Base-by-base conservation (phyloP, 495 filamentous ascomycete species). In the Podospora didyma region DNA sequence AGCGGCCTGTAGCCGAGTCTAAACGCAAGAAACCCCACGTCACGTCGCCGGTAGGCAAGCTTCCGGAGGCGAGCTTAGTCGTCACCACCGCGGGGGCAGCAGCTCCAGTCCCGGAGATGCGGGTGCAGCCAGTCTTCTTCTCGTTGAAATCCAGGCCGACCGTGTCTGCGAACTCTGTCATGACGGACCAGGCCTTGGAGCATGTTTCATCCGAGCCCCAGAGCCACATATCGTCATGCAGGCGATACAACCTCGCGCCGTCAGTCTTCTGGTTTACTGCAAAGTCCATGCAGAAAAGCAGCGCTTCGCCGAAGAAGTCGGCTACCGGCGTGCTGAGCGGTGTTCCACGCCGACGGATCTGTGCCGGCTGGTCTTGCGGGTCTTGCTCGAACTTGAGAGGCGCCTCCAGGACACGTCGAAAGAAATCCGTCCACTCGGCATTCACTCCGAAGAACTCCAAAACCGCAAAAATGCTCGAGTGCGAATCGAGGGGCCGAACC, bases 151-250 rank as follows among this genome's bases (percentile, higher is more conserved):
- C 63, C 22, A 88, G 68, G 0, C 86, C 84, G 68, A 84, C 78
- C 3, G 78, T 66, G 10, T 73, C 64, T 31, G 78, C 68, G 55
- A 84, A 88, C 9, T 72, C 51, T 16, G 72, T 70, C 74, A 88
- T 81, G 16, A 75, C 69, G 2, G 62, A 46, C 86, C 86, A 89
- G 2, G 82, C 85, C 47, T 73, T 72, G 28, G 64, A 73, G 51
- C 83, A 86, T n/a, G 67, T 74, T n/a, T 73, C 60, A 12, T 77
- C 73, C n/a, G 75, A 62, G 20, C 82, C 79, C 78, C 84, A 88
- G 53, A 88, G 79, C 85, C 86, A 89, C 53, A 89, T 78, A 64
- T 89, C 86, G 62, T 88, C 86, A 56, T 87, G 82, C 16, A 88
- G 69, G 2, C 86, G 83, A 54, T 87, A 87, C 14, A 89, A 70